phyloP scores from a whole-genome alignment of 192 early-diverging fungal species.

The Coemansia sp. region DNA sequence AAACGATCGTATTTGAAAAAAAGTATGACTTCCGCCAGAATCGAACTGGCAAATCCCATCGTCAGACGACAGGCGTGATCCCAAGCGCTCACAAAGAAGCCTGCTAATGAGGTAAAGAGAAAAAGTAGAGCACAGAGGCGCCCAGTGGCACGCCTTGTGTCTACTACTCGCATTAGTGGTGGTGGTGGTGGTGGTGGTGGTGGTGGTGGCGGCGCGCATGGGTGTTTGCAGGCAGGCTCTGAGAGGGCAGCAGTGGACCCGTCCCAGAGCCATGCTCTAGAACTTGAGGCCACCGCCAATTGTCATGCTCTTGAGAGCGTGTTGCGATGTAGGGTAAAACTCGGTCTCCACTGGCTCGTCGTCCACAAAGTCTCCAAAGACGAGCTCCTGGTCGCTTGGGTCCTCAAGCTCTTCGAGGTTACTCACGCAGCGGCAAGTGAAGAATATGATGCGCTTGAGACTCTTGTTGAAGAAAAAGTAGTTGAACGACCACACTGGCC shows the following conservation, averaged over 20 bases:
- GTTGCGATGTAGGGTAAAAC: slow-evolving; percentile 34
- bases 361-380: slow-evolving; percentile 43
- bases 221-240: slow-evolving; percentile 1
- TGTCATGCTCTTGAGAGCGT: slow-evolving; percentile 37
- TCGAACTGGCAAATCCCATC: slow-evolving; percentile 51
- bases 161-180: neutral
- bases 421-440: slow-evolving; percentile 88
- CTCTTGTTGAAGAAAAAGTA: slow-evolving; percentile 96
- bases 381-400: slow-evolving; percentile 45
- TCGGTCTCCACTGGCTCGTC: slow-evolving; percentile 40
- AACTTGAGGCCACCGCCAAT: slow-evolving; percentile 29
- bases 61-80: slow-evolving; percentile 31
- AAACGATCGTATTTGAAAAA: too few species aligned
- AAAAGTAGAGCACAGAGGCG: neutral
- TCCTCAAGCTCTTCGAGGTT: slow-evolving; percentile 54
- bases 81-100: slow-evolving; percentile 56
- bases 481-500: slow-evolving; percentile 91
- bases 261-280: slow-evolving; percentile 11
- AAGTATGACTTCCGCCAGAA: slow-evolving; percentile 38
- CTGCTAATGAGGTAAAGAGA: slow-evolving; percentile 7
- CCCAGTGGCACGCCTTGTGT: neutral
- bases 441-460: slow-evolving; percentile 89
- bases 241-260: neutral
- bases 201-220: slow-evolving; percentile 17
- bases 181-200: slow-evolving; percentile 4